Evolutionary conservation across 257 asterid genomes (phyloP), one percentile per base, ranked within the genome.

Genomic region (Solanum chiquidenum): DNA sequence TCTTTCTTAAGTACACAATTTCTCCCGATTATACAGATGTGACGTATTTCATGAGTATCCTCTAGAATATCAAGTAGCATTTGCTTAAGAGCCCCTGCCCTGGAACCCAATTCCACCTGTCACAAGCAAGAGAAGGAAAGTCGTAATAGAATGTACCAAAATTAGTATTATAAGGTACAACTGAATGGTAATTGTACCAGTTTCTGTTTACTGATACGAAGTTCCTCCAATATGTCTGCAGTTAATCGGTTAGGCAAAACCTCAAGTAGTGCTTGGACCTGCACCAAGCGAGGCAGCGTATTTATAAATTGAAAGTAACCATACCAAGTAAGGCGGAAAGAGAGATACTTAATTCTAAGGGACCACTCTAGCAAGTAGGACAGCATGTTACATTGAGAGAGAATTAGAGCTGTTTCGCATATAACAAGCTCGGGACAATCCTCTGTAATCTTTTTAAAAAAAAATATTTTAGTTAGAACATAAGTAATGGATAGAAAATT

Each of bases 21-120:
- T 93, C 98, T 96, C 84, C 99, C 99, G 92, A 97, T 94, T 85
- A 97, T 92, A 91, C 99, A 97, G 87, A 97, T 97, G 35, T 92
- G 97, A 34, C 98, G 94, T 90, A 97, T 94, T 92, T 95, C 99
- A 89, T 94, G 95, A 85, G 99, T 94, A 91, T 97, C 99, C 94
- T 97, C 99, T 34, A 97, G 98, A 92, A 97, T 96, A 91, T 97
- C 99, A 90, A 97, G 98, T 85, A 97, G 94, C 99, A 97, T 97
- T 93, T 97, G 98, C 91, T 97, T 96, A 86, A 97, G 94, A 87
- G 94, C 94, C 85, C 99, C 98, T 25, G 99, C 99, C 91, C 94
- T 94, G 13, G 99, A 97, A 82, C 96, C 98, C 91, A 97, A 88
- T 91, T 96, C 99, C 89, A 97, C 99, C 99, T 97, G 93, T 90